phyloP scores from a whole-genome alignment of 345 rosid species.

The Syzygium grande region DNA sequence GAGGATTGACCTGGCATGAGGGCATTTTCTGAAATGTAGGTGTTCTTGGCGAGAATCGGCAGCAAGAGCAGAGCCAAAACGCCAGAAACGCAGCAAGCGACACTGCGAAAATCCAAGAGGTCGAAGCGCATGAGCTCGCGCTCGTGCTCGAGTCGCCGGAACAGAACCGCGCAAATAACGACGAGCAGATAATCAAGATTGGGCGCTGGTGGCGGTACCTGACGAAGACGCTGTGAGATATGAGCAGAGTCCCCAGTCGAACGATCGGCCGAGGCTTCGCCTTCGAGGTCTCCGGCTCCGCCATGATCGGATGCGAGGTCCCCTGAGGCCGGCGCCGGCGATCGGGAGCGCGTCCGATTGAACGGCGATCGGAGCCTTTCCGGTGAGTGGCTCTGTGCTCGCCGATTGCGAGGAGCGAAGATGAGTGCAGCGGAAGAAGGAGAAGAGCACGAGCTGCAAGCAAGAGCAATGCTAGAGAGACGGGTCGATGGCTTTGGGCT shows the following conservation, averaged over 20 bases:
- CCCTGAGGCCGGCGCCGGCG: neutral
- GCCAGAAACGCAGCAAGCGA: constrained; percentile 68
- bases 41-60: constrained; percentile 86
- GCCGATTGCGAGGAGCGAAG: neutral
- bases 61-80: constrained; percentile 61
- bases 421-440: neutral
- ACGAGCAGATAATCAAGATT: neutral
- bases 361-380: neutral
- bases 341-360: neutral
- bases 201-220: constrained; percentile 28
- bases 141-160: neutral
- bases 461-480: neutral
- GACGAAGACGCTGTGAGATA: constrained; percentile 60
- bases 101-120: constrained; percentile 28
- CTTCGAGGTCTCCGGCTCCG: constrained; percentile 19
- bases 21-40: constrained; percentile 95
- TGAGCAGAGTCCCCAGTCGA: constrained; percentile 67
- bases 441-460: neutral
- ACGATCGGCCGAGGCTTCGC: constrained; percentile 68
- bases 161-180: neutral
- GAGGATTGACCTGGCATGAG: constrained; percentile 83
- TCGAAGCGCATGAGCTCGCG: neutral
- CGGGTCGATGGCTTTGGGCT: neutral
- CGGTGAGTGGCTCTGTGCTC: neutral
- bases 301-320: neutral